These are phyloP conservation scores for Magnusiomyces tetraspermus DNA, from an alignment of 1,139 yeast genomes.

Conservation along the genomic window DNA sequence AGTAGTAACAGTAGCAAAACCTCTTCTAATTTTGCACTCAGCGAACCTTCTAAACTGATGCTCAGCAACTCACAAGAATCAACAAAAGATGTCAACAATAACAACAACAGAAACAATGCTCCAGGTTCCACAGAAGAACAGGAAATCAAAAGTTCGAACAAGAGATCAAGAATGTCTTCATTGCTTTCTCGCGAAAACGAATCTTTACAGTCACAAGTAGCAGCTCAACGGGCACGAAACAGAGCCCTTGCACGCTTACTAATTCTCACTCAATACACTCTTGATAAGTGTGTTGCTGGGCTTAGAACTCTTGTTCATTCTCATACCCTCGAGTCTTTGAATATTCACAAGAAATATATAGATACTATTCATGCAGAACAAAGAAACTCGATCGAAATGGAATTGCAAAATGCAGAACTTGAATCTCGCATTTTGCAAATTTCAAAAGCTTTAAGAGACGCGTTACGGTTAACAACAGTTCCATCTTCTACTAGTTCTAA, in stretches of 20 bases:
- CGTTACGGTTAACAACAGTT: constrained; percentile 3
- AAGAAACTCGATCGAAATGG: constrained; percentile 18
- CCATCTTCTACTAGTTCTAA: not conserved
- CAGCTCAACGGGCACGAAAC: constrained; percentile 16
- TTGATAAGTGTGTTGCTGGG: constrained; percentile 21
- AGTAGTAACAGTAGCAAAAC: too few species aligned
- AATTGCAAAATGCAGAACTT: constrained; percentile 20
- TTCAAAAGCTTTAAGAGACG: constrained; percentile 19
- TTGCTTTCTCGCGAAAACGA: constrained; percentile 15
- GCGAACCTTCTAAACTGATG: too few species aligned
- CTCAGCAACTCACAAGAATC: too few species aligned
- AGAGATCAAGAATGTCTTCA: constrained; percentile 3
- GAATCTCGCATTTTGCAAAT: constrained; percentile 20
- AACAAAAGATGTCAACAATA: too few species aligned
- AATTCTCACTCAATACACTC: constrained; percentile 16
- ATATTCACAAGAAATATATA: constrained; percentile 21
- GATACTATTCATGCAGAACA: constrained; percentile 23
- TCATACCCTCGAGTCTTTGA: constrained; percentile 22
- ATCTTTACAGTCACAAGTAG: constrained; percentile 16
- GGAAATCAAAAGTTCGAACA: not conserved
- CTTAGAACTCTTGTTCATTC: constrained; percentile 22
- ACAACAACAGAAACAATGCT: too few species aligned
- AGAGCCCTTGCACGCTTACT: constrained; percentile 19
- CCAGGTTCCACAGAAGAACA: not conserved
- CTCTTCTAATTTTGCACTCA: too few species aligned